A percentile compares a stretch with the other conserved stretches of the same genome.
These are phyloP conservation scores for Paramecium primaurelia DNA, from an alignment of 73 alveolate species.

Conservation along the genomic window DNA sequence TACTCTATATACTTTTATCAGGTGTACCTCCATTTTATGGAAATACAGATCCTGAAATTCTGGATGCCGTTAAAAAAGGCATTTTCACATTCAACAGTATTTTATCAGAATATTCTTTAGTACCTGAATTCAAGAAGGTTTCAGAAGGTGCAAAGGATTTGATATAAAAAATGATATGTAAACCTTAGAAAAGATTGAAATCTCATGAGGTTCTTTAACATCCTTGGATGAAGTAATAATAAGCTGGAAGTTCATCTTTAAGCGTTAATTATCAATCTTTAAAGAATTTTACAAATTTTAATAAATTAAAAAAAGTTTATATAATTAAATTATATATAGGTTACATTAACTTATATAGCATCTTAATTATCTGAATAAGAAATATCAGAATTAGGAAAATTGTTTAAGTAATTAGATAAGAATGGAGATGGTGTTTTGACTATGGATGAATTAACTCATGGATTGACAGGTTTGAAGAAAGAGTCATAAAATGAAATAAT, in stretches of 20 bases:
- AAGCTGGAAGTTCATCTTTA: background rate
- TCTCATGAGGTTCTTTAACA: slow-evolving; percentile 76
- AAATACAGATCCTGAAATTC: slow-evolving; percentile 80
- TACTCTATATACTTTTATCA: slow-evolving; percentile 71
- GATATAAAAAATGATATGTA: slow-evolving; percentile 69
- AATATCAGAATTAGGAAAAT: slow-evolving; percentile 56
- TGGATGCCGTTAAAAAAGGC: slow-evolving; percentile 56
- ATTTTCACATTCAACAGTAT: slow-evolving; percentile 64
- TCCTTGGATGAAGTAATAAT: slow-evolving; percentile 70
- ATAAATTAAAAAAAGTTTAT: slow-evolving; percentile 50
- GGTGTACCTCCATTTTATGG: slow-evolving; percentile 96
- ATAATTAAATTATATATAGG: slow-evolving; percentile 46
- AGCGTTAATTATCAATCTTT: slow-evolving; percentile 36
- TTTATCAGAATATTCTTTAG: slow-evolving; percentile 54
- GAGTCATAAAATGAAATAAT: slow-evolving; percentile 48
- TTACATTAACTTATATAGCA: slow-evolving; percentile 65
- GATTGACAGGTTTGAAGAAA: slow-evolving; percentile 57
- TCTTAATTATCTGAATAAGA: slow-evolving; percentile 64
- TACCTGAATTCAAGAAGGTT: slow-evolving; percentile 72
- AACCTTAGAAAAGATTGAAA: slow-evolving; percentile 63
- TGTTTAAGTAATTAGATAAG: slow-evolving; percentile 65
- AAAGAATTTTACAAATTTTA: slow-evolving; percentile 38
- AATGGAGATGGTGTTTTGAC: slow-evolving; percentile 76
- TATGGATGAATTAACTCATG: slow-evolving; percentile 67
- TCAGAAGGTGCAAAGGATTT: slow-evolving; percentile 87